Percentiles rank a stretch among this genome's conserved stretches.
phyloP scores from a whole-genome alignment of 345 rosid species.

The Salix koriyanagi region DNA sequence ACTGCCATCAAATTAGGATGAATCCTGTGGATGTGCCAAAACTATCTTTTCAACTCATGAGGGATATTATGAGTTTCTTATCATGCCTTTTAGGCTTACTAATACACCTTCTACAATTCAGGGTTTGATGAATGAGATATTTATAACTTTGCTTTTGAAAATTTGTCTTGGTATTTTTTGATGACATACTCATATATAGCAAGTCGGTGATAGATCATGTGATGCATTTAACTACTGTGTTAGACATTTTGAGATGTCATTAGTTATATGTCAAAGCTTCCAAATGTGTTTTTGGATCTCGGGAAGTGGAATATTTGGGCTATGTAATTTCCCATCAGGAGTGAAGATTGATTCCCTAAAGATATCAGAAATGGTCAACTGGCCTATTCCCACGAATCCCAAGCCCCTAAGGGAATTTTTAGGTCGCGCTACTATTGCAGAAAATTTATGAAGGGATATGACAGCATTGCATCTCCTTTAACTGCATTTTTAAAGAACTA shows the following conservation, averaged over 20 bases:
- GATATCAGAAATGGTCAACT: background rate
- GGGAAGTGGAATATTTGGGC: background rate
- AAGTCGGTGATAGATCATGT: background rate
- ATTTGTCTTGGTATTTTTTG: too few species aligned
- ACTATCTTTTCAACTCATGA: too few species aligned
- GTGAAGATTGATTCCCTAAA: background rate
- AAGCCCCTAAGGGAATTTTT: background rate
- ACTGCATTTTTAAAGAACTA: background rate
- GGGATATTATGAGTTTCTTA: too few species aligned
- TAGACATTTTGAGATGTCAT: background rate
- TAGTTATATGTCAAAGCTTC: background rate
- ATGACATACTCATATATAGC: background rate
- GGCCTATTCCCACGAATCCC: background rate
- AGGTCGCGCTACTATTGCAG: background rate
- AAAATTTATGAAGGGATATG: background rate
- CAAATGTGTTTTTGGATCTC: background rate
- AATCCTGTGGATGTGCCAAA: too few species aligned
- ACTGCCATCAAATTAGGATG: background rate
- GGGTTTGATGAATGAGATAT: too few species aligned
- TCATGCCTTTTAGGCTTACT: too few species aligned
- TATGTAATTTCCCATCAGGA: background rate
- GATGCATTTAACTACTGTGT: background rate
- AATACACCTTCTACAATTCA: too few species aligned
- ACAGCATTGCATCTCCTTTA: background rate
- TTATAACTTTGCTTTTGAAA: too few species aligned